Base-by-base conservation (phyloP, 1,284 basidiomycete species). In the Leccinum pallidistipes region DNA sequence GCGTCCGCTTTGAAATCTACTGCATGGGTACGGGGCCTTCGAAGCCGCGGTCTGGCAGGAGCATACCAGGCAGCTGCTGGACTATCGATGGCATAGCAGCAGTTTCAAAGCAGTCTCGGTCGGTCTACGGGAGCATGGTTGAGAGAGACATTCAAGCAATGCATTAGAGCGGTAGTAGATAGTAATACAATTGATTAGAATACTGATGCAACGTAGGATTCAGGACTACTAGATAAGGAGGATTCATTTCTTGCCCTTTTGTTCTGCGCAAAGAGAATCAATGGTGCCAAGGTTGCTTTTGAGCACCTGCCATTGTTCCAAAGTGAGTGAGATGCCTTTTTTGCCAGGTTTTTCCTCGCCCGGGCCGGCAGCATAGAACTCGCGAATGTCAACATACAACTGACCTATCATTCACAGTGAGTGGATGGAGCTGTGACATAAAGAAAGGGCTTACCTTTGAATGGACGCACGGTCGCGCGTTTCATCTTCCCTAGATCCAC, bases 291-390 rank as follows among this genome's bases (percentile, higher is more conserved):
- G 68, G 51, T 76, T 76, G 29, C 72, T 72, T 69, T 84, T 85
- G 55, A 92, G 75, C 14, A 71, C 68, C 52, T 86, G 77, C 90
- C 90, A 92, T 83, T 92, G 91, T 40, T 93, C 92, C 0, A 76
- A 52, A 10, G 77, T 77, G n/a, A 95, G 78, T 0, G 86, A 83
- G 60, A 95, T 89, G 7, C 92, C 92, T 69, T 94, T 94, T 74
- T 90, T 89, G 0, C 91, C 90, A 0, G 92, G 92, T 65, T 90
- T 92, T 64, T 86, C 80, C n/a, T 84, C 83, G 21, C 83, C 83
- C 27, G 18, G 1, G 68, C 90, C 69, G 51, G 63, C 10, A 6
- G 66, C 71, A n/a, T 74, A 95, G 68, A 81, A 93, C 74, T 95
- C 92, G 57, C 93, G 85, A 58, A 95, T 88, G 71, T 95, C 91